Evolutionary conservation across 1,284 basidiomycete genomes (phyloP).

Genomic region (Sutorius eximius): DNA sequence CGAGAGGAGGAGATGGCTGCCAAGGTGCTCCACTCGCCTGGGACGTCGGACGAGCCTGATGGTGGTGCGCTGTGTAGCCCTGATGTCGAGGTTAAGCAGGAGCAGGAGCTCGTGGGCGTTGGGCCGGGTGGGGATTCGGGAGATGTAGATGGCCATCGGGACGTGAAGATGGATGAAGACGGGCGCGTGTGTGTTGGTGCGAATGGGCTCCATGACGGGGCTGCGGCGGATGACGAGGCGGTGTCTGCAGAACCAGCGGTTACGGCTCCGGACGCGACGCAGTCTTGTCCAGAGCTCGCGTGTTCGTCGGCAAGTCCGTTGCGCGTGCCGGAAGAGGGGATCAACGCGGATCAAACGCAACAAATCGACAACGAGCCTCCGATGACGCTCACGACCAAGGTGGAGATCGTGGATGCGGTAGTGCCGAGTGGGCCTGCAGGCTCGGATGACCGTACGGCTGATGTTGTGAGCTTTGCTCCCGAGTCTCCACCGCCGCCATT

Average conservation of each 20-base stretch:
- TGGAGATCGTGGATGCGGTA: slow-evolving; percentile 33
- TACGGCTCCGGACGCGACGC: slow-evolving; percentile 1
- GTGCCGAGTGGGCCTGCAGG: slow-evolving; percentile 24
- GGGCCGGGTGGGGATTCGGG: not conserved
- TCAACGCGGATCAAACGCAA: slow-evolving; percentile 10
- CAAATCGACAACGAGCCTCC: slow-evolving; percentile 4
- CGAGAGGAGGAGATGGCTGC: slow-evolving; percentile 40
- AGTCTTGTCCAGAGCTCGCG: not conserved
- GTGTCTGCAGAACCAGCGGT: not conserved
- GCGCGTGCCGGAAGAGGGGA: slow-evolving; percentile 3
- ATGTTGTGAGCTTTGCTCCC: slow-evolving; percentile 32
- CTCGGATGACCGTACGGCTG: slow-evolving; percentile 21
- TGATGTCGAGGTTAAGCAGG: slow-evolving; percentile 11
- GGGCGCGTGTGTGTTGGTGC: not conserved
- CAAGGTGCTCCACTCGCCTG: slow-evolving; percentile 29
- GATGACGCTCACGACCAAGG: slow-evolving; percentile 32
- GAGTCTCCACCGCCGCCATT: slow-evolving; percentile 38
- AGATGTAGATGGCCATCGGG: slow-evolving; percentile 5
- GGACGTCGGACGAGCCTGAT: slow-evolving; percentile 12
- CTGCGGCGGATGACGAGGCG: not conserved
- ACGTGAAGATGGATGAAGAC: slow-evolving; percentile 10
- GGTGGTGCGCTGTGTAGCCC: slow-evolving; percentile 23
- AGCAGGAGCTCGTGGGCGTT: slow-evolving; percentile 8
- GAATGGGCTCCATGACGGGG: slow-evolving; percentile 9
- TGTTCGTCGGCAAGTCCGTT: slow-evolving; percentile 1